Evolutionary conservation across 805 yeast genomes (phyloP).

Genomic region (Yamadazyma takamatsuzukensis): DNA sequence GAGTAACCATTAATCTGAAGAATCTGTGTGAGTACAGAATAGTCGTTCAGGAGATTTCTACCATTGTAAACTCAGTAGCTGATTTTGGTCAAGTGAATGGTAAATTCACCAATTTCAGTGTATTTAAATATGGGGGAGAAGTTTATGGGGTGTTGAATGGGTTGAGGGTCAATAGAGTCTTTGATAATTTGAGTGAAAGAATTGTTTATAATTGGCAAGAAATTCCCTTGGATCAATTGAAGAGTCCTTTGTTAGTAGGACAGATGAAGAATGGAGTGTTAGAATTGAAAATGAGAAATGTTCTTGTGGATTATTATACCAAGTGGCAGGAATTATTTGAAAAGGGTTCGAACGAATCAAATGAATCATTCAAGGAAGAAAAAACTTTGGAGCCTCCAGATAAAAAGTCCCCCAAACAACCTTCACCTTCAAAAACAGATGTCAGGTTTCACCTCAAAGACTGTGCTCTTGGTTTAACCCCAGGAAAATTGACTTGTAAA

Average conservation of each 20-base stretch:
- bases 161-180: slow-evolving; percentile 15
- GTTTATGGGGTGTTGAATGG: slow-evolving; percentile 20
- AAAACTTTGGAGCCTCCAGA: not conserved
- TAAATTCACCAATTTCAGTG: slow-evolving; percentile 11
- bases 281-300: slow-evolving; percentile 7
- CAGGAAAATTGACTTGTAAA: slow-evolving; percentile 57
- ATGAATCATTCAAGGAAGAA: not conserved
- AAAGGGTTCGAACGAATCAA: not conserved
- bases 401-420: not conserved
- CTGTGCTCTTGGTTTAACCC: slow-evolving; percentile 59
- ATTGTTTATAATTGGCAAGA: slow-evolving; percentile 21
- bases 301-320: slow-evolving; percentile 9
- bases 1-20: slow-evolving; percentile 14
- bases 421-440: slow-evolving; percentile 23
- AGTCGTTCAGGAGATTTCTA: too few species aligned
- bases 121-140: slow-evolving; percentile 18
- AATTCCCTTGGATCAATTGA: slow-evolving; percentile 3
- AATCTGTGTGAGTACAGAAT: slow-evolving; percentile 40
- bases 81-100: slow-evolving; percentile 24
- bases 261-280: slow-evolving; percentile 3
- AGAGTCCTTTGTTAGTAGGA: slow-evolving; percentile 8
- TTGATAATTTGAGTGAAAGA: slow-evolving; percentile 4
- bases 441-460: slow-evolving; percentile 42
- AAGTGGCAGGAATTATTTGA: slow-evolving; percentile 12
- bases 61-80: slow-evolving; percentile 14